phyloP scores from a whole-genome alignment of 2,329 filamentous ascomycete genomes.

The Trichoderma brevicompactum region DNA sequence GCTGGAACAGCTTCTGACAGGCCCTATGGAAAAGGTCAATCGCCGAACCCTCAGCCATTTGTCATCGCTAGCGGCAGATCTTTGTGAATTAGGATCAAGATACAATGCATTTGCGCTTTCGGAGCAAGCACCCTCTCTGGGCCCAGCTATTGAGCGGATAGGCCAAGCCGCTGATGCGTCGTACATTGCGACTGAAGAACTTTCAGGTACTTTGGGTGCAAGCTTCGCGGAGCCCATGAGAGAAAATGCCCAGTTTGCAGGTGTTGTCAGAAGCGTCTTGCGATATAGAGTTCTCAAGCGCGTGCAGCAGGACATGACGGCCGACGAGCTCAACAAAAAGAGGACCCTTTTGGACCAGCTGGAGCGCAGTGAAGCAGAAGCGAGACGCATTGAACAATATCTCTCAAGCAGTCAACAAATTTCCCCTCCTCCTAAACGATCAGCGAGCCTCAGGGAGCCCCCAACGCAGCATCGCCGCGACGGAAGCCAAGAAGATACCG shows the following conservation, averaged over 20 bases:
- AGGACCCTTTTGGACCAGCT: slow-evolving; percentile 78
- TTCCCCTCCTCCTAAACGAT: slow-evolving; percentile 66
- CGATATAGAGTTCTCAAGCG: slow-evolving; percentile 90
- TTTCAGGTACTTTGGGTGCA: slow-evolving; percentile 84
- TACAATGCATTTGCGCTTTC: slow-evolving; percentile 97
- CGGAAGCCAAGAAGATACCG: slow-evolving; percentile 72
- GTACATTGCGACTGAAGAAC: slow-evolving; percentile 92
- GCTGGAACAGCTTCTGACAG: slow-evolving; percentile 82
- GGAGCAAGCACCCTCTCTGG: slow-evolving; percentile 85
- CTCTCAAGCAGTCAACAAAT: slow-evolving; percentile 73
- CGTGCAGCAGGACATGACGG: slow-evolving; percentile 96
- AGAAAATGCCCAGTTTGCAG: slow-evolving; percentile 95
- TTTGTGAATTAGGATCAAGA: slow-evolving; percentile 91
- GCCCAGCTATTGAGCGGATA: slow-evolving; percentile 89
- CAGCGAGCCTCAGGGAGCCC: slow-evolving; percentile 61
- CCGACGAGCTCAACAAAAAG: slow-evolving; percentile 91
- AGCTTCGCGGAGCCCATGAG: slow-evolving; percentile 98
- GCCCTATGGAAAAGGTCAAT: slow-evolving; percentile 97
- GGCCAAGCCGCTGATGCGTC: slow-evolving; percentile 95
- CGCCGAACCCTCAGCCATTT: slow-evolving; percentile 85
- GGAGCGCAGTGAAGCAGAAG: slow-evolving; percentile 92
- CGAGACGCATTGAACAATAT: slow-evolving; percentile 91
- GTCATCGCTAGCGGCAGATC: slow-evolving; percentile 79
- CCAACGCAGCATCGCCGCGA: slow-evolving; percentile 57
- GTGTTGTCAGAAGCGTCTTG: slow-evolving; percentile 86